Conservation (phyloP, 2,329 filamentous ascomycete genomes). For the Spiromastix sp. region DNA sequence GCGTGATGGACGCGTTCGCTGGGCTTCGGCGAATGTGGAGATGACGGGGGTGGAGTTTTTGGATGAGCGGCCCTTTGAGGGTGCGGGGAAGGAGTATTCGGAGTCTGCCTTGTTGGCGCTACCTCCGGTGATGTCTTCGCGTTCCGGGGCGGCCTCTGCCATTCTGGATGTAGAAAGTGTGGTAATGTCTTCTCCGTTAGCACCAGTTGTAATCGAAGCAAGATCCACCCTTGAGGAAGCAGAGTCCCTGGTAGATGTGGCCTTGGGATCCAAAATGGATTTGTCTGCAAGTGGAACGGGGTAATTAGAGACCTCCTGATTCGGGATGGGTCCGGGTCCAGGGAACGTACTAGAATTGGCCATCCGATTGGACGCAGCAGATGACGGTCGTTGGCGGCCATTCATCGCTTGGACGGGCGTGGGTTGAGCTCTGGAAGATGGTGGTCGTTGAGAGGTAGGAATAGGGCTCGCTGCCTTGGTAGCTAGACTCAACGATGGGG, state of each 20-base stretch:
- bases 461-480: constrained; percentile 54
- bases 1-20: constrained; percentile 14
- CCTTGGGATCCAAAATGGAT: constrained; percentile 39
- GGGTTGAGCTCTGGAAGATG: constrained; percentile 62
- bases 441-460: constrained; percentile 50
- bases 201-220: constrained; percentile 16
- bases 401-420: constrained; percentile 56
- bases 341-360: constrained; percentile 41
- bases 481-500: constrained; percentile 50
- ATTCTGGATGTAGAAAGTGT: constrained; percentile 8
- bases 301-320: constrained; percentile 18
- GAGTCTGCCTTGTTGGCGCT: constrained; percentile 5
- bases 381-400: constrained; percentile 47
- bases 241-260: constrained; percentile 40
- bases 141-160: constrained; percentile 18
- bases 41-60: constrained; percentile 21
- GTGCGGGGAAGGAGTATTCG: constrained; percentile 2
- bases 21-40: constrained; percentile 18
- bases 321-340: constrained; percentile 21
- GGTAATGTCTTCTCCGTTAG: constrained; percentile 17
- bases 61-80: constrained; percentile 14
- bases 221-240: constrained; percentile 30
- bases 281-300: constrained; percentile 19
- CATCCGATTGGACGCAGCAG: constrained; percentile 50
- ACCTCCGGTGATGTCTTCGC: constrained; percentile 25